Evolutionary conservation across 148 eudicot species (phyloP), one percentile per base, ranked within the genome.

Genomic region (Limonium bicolor): DNA sequence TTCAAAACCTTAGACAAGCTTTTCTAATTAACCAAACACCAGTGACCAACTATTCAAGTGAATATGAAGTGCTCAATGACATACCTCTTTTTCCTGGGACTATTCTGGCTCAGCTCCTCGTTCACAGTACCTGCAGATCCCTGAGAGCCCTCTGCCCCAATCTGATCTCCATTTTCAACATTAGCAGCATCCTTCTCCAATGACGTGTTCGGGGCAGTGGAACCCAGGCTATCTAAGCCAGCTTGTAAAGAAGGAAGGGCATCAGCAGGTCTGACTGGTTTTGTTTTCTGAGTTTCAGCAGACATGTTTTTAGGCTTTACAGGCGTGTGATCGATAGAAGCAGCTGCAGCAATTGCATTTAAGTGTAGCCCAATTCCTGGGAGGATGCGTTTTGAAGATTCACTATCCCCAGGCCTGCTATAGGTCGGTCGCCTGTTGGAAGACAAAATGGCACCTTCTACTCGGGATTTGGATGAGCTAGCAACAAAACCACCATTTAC

Each of bases 311-410:
- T 81, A n/a, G 54, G 63, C 44, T 62, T 66, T 39, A 56, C 31
- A 41, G 51, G 48, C 43, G 59, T 67, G 37, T 46, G 46, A 36
- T 67, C 85, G 60, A 61, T 64, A 21, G 92, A 65, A 53, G 79
- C 64, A 53, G 79, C 64, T 50, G 74, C 48, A 21, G 95, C 95
- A 45, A 90, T 66, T 53, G 95, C 79, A 71, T 90, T 90, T 39
- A 90, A 67, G 66, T 90, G 99, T 76, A 90, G 74, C 43, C 99
- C 99, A 43, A 90, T 84, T 28, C 95, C 88, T 24, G 95, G 78
- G 17, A 81, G 40, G 31, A 64, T 33, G 53, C 76, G 24, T 50
- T 62, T 60, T 14, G 87, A 59, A 39, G 93, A 56, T 36, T 73
- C 76, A 34, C 58, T n/a, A 25, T 43, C 59, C 41, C 61, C 58